Evolutionary conservation across 148 eudicot genomes (phyloP), one percentile per base, ranked within the genome.

Genomic region (Gaultheria prostrata): DNA sequence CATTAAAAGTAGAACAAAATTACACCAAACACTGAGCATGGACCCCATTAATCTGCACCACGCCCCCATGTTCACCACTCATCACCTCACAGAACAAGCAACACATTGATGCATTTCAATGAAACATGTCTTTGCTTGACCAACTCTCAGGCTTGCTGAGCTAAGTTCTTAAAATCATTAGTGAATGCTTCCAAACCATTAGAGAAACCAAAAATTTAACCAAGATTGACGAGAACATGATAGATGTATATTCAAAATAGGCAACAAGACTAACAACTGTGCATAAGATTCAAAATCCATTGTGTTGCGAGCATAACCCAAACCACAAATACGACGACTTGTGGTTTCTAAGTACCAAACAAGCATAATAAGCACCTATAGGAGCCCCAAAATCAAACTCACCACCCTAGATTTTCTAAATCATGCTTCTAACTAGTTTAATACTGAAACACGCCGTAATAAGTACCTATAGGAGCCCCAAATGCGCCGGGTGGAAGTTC

Each of bases 401-500:
- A 67, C 35, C 35, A 26, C 35, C 35, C 35, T 67, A 67, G 2
- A 26, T 67, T 28, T 67, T 28, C 72, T 3, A 10, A 32, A 71
- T 70, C 74, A 14, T 80, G 48, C 15, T 65, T 4, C 45, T 11
- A 83, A 20, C 33, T 76, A 10, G 46, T 30, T 77, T 21, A 65
- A 51, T 57, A 61, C 72, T 2, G 32, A 15, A 46, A 33, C 17
- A 71, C 17, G 30, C n/a, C 1, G 67, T 17, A 46, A 78, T 14
- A 65, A 82, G 46, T 86, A 91, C 90, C 90, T 83, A 89, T 86
- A 77, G 89, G 87, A 73, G 81, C 80, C 65, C 89, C 90, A 76
- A 89, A 91, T 76, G 90, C 88, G 73, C 88, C 91, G 8, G 93
- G 90, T 3, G 91, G 93, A 78, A 85, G 78, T 39, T 85, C 91